Evolutionary conservation across 148 eudicot species (phyloP), one percentile per base, ranked within the genome.

Genomic region (Diospyros lotus): DNA sequence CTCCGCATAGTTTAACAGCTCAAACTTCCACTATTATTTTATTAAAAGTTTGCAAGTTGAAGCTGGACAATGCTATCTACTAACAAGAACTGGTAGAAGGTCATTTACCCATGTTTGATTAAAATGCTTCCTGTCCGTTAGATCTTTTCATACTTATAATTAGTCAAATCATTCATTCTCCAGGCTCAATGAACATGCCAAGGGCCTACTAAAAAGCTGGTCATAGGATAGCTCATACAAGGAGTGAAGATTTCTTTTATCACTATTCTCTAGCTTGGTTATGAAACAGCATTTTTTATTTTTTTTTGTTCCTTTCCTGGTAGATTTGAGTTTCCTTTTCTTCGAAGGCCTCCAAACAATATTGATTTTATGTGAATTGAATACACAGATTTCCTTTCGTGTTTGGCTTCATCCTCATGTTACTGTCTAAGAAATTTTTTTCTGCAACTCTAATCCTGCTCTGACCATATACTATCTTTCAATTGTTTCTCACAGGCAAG

Each of bases 401-500:
- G 54, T 44, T 43, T 66, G 52, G 45, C 2, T 45, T 9, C 53
- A 42, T 40, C 50, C 43, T 8, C 15, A 63, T 40, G 46, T 64
- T 6, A 13, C 43, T 45, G 46, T 52, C 18, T 4, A 3, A n/a
- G 4, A 11, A 44, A 2, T 2, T 46, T 66, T 15, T 46, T 13
- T 41, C 15, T n/a, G 10, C 70, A 46, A 51, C 54, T 68, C 43
- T 9, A 18, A 52, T 51, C 17, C 13, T 52, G 39, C 39, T 63
- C 5, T 28, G 28, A 28, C 28, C 28, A 38, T 70, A 38, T 59
- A n/a, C 14, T 9, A 18, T 67, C 38, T 12, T 43, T 11, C 2
- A 40, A 58, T 9, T 68, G 63, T 17, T 15, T 69, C 78, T 62
- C 56, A 60, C 87, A 95, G 97, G 96, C 99, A 69, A 90, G 83